Percentiles rank a stretch among this genome's conserved stretches.
phyloP scores from a whole-genome alignment of 1,284 basidiomycete genomes.

The Naganishia albida region DNA sequence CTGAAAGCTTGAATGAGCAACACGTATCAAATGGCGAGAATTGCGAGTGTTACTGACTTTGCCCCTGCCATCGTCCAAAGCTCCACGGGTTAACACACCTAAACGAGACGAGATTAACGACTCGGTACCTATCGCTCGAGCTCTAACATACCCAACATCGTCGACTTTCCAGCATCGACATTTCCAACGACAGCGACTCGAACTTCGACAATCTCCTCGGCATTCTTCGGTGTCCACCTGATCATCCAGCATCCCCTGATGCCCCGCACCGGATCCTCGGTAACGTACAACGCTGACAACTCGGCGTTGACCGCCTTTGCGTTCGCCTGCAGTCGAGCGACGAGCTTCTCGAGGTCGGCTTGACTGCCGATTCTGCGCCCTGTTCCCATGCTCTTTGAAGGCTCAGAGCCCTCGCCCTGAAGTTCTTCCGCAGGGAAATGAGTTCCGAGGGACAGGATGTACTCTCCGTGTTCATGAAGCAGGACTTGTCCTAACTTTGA shows the following conservation, averaged over 20 bases:
- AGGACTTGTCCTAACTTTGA: conserved; percentile 44
- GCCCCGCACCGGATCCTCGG: conserved; percentile 18
- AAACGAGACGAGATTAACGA: conserved; percentile 7
- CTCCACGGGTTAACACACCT: conserved; percentile 61
- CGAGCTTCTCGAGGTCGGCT: conserved; percentile 37
- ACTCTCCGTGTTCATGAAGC: conserved; percentile 49
- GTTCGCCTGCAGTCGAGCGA: conserved; percentile 38
- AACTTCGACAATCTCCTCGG: conserved; percentile 68
- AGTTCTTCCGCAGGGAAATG: conserved; percentile 40
- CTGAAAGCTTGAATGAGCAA: conserved; percentile 21
- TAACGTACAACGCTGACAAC: conserved; percentile 46
- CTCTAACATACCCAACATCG: conserved; percentile 76
- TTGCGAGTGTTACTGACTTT: conserved; percentile 52
- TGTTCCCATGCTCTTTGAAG: conserved; percentile 17
- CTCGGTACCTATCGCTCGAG: conserved; percentile 56
- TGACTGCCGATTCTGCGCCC: conserved; percentile 31
- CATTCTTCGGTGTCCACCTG: conserved; percentile 46
- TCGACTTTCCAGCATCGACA: conserved; percentile 81
- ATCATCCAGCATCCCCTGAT: conserved; percentile 49
- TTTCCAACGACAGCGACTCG: conserved; percentile 95
- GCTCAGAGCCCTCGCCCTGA: conserved; percentile 26
- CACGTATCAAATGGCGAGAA: not conserved
- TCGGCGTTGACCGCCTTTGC: conserved; percentile 43
- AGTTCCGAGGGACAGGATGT: conserved; percentile 46
- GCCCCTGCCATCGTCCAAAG: conserved; percentile 91